Conservation (phyloP, 495 filamentous ascomycete genomes). For the Halenospora varia region DNA sequence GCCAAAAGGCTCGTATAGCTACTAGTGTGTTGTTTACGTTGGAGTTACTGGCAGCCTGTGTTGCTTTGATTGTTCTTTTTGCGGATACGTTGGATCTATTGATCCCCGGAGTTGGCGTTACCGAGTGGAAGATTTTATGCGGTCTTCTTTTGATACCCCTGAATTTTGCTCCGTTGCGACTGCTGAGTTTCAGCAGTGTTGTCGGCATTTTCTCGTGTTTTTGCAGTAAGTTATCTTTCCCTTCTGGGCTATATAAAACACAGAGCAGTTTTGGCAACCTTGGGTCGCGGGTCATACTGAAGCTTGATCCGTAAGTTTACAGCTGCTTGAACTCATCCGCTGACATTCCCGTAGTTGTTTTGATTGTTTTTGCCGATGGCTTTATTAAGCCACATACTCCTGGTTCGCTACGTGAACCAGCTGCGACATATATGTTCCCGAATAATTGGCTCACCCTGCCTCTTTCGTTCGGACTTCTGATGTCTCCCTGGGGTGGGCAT, state of each 20-base stretch:
- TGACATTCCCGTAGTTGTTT: conserved; percentile 54
- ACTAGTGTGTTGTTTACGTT: conserved; percentile 84
- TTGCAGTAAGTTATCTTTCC: conserved; percentile 40
- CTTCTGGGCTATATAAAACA: background rate
- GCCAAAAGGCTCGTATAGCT: conserved; percentile 71
- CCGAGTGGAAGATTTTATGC: conserved; percentile 85
- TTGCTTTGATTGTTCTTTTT: conserved; percentile 90
- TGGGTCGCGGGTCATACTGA: background rate
- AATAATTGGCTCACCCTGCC: conserved; percentile 84
- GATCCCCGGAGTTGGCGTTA: conserved; percentile 66
- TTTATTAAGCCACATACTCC: conserved; percentile 74
- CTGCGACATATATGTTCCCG: conserved; percentile 73
- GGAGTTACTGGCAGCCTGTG: conserved; percentile 83
- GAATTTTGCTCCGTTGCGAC: conserved; percentile 77
- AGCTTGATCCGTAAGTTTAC: background rate
- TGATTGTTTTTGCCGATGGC: conserved; percentile 79
- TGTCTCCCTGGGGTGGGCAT: conserved; percentile 97
- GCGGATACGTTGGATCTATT: conserved; percentile 82
- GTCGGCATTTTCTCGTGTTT: conserved; percentile 86
- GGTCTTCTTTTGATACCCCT: conserved; percentile 77
- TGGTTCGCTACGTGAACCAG: conserved; percentile 82
- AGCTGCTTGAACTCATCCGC: background rate
- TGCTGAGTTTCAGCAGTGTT: conserved; percentile 86
- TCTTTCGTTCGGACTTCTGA: conserved; percentile 90
- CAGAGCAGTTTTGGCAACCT: background rate